phyloP scores from a whole-genome alignment of 331 rosid species.

The Prunus yedoensis region DNA sequence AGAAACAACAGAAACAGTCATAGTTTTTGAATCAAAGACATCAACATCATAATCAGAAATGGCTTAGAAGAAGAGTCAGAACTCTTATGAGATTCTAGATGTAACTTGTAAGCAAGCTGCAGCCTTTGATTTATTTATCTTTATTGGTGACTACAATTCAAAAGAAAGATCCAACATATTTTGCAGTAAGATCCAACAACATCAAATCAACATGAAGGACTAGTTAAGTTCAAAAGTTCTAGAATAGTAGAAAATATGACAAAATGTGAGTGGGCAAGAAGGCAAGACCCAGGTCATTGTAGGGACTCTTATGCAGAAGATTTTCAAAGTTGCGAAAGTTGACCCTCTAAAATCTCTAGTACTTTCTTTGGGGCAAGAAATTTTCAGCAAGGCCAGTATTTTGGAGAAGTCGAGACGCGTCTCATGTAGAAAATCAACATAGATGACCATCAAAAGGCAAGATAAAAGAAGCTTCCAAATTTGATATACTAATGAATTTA shows the following conservation, averaged over 20 bases:
- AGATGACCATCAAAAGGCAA: neutral
- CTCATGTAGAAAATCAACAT: neutral
- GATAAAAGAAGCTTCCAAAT: constrained; percentile 1
- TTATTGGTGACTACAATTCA: neutral
- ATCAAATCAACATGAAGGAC: neutral
- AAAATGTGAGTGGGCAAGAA: neutral
- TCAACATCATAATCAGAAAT: neutral
- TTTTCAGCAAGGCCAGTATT: neutral
- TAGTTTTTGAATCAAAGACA: neutral
- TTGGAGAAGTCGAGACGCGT: constrained; percentile 1
- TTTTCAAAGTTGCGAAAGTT: constrained; percentile 4
- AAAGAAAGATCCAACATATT: neutral
- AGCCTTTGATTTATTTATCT: neutral
- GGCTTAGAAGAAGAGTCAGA: neutral
- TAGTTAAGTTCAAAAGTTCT: neutral
- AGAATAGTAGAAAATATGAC: neutral
- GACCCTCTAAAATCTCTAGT: neutral
- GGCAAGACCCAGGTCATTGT: neutral
- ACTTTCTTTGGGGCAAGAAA: neutral
- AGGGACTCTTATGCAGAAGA: neutral
- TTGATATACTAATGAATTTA: neutral
- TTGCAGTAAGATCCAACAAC: neutral
- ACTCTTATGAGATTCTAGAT: neutral
- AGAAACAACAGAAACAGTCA: neutral
- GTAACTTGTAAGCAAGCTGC: neutral